These are phyloP conservation scores for Chondrostereum purpureum DNA, from an alignment of 1,284 basidiomycete species.

Conservation along the genomic window DNA sequence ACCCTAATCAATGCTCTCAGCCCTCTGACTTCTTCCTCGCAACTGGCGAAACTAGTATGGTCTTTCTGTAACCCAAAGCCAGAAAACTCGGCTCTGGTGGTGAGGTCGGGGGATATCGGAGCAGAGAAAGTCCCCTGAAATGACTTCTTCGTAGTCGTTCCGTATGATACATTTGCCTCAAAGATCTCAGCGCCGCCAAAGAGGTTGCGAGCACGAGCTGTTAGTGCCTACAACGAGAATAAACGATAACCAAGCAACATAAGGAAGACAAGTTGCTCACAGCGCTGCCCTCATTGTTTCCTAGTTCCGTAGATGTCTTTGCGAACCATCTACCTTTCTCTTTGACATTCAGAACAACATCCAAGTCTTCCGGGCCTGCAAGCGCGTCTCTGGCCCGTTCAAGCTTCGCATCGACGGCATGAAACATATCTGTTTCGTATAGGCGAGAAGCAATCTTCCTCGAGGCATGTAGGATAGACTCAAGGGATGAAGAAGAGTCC, in stretches of 20 bases:
- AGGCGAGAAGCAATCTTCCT: constrained; percentile 61
- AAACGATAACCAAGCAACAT: too few relatives aligned
- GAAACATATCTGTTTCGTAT: constrained; percentile 70
- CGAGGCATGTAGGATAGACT: constrained; percentile 63
- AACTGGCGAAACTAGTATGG: constrained; percentile 64
- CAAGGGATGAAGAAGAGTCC: constrained; percentile 38
- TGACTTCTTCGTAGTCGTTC: constrained; percentile 83
- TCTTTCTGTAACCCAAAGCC: constrained; percentile 65
- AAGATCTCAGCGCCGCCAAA: constrained; percentile 91
- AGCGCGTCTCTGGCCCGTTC: constrained; percentile 55
- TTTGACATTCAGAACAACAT: constrained; percentile 73
- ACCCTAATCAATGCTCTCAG: constrained; percentile 63
- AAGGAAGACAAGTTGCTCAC: constrained; percentile 45
- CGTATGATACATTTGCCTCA: constrained; percentile 78
- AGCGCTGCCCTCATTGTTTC: constrained; percentile 88
- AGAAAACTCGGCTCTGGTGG: constrained; percentile 55
- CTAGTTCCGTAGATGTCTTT: constrained; percentile 88
- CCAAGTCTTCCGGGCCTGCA: constrained; percentile 69
- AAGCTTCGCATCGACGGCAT: constrained; percentile 64
- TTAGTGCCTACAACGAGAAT: constrained; percentile 69
- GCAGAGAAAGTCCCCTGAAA: constrained; percentile 64
- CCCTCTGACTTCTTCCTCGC: constrained; percentile 62
- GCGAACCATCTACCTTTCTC: constrained; percentile 79
- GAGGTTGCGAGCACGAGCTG: constrained; percentile 77
- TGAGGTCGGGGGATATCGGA: constrained; percentile 53